Evolutionary conservation across 345 rosid species (phyloP), one percentile per base, ranked within the genome.

Genomic region (Leavenworthia alabamica): DNA sequence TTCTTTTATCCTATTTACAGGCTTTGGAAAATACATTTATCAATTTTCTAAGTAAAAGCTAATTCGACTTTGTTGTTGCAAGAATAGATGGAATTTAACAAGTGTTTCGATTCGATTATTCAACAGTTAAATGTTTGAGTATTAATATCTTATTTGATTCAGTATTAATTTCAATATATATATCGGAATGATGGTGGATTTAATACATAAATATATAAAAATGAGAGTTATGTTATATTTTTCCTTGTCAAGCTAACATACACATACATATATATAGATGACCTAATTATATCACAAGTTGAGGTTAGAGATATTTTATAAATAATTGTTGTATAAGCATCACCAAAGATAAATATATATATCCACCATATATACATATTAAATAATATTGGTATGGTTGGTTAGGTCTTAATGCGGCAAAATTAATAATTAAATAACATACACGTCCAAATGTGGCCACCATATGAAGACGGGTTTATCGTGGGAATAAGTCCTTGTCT

Each of bases 391-490:
- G 13, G 52, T 67, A 41, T 20, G 66, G 59, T 48, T 58, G 28
- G 59, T 48, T 58, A 12, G 44, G 36, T 16, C 15, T 48, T 32
- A 57, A 59, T 59, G 60, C 16, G 15, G 13, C 5, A 47, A 57
- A 40, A 29, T 0, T 9, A 41, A 67, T 31, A 15, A 40, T 59
- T 41, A 50, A 66, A 12, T 41, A 37, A 41, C 27, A 50, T 29
- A 50, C 53, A 50, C 73, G 46, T 16, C 39, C 60, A 67, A 58
- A 27, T 22, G 71, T 66, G 64, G 57, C 12, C 12, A 49, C 60
- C 27, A 50, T 49, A 22, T 11, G 66, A 55, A 31, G 29, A 59
- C 24, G 7, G 52, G 57, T 37, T 47, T 44, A 58, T 57, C 49
- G 60, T 49, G 43, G 13, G 36, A 41, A 49, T 58, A 67, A 39